Base-by-base conservation (phyloP, 441 rosid genomes). In the Eutrema salsugineum region DNA sequence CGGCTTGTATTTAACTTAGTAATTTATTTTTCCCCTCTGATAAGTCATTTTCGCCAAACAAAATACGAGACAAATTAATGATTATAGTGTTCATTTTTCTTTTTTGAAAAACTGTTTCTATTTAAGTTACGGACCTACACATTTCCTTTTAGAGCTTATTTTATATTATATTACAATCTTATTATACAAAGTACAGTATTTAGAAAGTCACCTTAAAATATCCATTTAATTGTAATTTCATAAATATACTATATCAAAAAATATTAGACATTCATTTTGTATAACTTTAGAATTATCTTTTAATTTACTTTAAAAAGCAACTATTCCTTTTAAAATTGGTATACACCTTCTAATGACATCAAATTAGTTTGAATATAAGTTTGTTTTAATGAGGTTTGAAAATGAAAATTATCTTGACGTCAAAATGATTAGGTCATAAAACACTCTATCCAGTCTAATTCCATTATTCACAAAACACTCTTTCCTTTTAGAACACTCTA, bases 21-120 rank as follows among this genome's bases (percentile, higher is more conserved):
- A 48, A 65, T 66, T 74, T 74, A 51, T 66, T 59, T 74, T 43
- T 19, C 36, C 48, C 43, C 48, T 10, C 14, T 59, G 78, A 60
- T 67, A 60, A 67, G 73, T 74, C 78, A 50, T 61, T 74, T 74
- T 74, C 68, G 39, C 42, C 63, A 74, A 66, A 66, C 54, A 54
- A 55, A 56, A 63, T 56, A 63, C 61, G 66, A 63, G 61, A 30
- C 33, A 24, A 65, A 43, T 39, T 24, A 70, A 58, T 69, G 48
- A 63, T 63, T 53, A 63, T 22, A 42, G 8, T 67, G 11, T 73
- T 66, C 24, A 8, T 32, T 36, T 64, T 54, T 11, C 14, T 59
- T 27, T 5, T 36, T 17, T 36, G 5, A 22, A 64, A 72, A 17
- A 10, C 44, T 72, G 11, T 54, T 33, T 24, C 11, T 10, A 27